phyloP scores from a whole-genome alignment of 176 grass and related monocot genomes.

The Canna indica region DNA sequence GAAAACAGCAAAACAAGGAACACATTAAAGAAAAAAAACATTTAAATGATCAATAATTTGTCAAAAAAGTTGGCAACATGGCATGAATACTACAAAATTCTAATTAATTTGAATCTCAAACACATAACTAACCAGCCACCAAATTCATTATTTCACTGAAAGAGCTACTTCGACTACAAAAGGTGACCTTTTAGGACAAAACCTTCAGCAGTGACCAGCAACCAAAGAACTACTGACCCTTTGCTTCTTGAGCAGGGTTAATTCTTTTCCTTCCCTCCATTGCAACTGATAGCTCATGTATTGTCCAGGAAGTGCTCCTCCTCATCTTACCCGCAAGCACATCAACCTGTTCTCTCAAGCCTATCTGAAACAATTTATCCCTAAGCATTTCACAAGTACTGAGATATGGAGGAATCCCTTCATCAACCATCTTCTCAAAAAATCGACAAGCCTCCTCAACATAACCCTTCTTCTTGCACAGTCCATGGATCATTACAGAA shows the following conservation, averaged over 20 bases:
- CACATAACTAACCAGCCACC: not conserved
- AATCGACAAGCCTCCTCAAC: constrained; percentile 66
- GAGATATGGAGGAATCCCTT: constrained; percentile 76
- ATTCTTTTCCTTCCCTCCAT: constrained; percentile 37
- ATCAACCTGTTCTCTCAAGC: constrained; percentile 41
- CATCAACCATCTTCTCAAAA: constrained; percentile 82
- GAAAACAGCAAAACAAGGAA: too few species aligned
- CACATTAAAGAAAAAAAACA: too few species aligned
- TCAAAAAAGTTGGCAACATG: too few species aligned
- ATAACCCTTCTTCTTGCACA: constrained; percentile 70
- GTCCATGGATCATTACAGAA: constrained; percentile 72
- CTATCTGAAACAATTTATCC: constrained; percentile 47
- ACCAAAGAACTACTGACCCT: not conserved
- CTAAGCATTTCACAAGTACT: constrained; percentile 67
- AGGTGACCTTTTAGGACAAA: not conserved
- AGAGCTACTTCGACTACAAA: not conserved
- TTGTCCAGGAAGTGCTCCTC: constrained; percentile 60
- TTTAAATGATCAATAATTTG: too few species aligned
- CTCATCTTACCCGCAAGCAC: constrained; percentile 58
- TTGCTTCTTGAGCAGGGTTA: not conserved
- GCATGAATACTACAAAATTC: too few species aligned
- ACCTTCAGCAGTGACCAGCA: not conserved
- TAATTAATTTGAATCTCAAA: not conserved
- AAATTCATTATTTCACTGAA: not conserved
- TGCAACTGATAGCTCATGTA: constrained; percentile 51